phyloP scores from a whole-genome alignment of 2,329 filamentous ascomycete genomes.

The Rosellinia necatrix region DNA sequence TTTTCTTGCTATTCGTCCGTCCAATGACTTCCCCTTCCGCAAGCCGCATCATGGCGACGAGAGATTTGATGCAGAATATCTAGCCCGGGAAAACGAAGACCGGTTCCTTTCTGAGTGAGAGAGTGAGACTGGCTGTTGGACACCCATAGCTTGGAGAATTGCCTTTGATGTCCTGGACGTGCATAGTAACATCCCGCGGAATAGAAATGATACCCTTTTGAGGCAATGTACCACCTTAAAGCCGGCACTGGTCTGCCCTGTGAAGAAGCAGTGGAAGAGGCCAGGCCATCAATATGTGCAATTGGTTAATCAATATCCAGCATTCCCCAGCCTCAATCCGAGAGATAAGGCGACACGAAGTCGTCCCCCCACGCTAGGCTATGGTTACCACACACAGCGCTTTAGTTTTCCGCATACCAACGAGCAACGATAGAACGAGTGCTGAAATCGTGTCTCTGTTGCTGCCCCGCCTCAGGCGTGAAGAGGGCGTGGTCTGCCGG shows the following conservation, averaged over 20 bases:
- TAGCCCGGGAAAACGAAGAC: not conserved
- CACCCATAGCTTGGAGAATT: not conserved
- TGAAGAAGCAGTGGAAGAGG: not conserved
- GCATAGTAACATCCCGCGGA: not conserved
- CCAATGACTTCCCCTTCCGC: no score
- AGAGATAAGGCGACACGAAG: slow-evolving; percentile 9
- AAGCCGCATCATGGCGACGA: no score
- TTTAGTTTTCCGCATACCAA: not conserved
- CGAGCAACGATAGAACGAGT: no score
- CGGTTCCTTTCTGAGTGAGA: not conserved
- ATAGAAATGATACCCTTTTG: not conserved
- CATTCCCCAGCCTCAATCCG: slow-evolving; percentile 4
- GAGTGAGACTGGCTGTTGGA: not conserved
- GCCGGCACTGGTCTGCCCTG: not conserved
- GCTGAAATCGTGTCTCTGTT: no score
- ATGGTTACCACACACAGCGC: not conserved
- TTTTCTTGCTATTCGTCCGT: no score
- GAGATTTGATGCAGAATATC: not conserved
- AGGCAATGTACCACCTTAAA: not conserved
- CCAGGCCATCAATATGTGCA: not conserved
- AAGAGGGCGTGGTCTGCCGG: no score
- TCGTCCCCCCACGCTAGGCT: not conserved
- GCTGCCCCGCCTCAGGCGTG: no score
- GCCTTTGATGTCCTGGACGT: not conserved
- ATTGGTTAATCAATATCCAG: slow-evolving; percentile 8